Conservation (phyloP, 495 filamentous ascomycete genomes). For the Amorphotheca resinae region DNA sequence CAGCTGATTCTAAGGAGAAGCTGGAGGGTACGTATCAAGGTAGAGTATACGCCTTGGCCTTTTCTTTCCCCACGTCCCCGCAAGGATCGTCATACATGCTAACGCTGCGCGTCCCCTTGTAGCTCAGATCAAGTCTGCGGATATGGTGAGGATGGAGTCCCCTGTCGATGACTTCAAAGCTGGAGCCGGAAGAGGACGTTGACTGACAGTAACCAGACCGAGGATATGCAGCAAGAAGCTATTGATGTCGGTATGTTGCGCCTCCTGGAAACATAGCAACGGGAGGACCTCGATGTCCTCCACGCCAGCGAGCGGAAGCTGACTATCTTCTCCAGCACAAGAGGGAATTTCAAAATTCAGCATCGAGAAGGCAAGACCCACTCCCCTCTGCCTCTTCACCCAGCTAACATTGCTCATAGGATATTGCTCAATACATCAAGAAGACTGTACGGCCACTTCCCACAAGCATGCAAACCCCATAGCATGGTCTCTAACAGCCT, state of each 20-base stretch:
- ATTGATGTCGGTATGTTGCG: constrained; percentile 78
- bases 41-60: constrained; percentile 5
- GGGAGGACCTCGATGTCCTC: too few relatives aligned
- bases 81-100: not conserved
- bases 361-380: constrained; percentile 68
- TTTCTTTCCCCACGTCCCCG: not conserved
- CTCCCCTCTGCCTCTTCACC: not conserved
- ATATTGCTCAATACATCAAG: constrained; percentile 96
- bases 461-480: not conserved
- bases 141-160: constrained; percentile 58
- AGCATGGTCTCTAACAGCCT: constrained; percentile 3
- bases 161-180: not conserved
- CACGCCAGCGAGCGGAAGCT: not conserved
- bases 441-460: constrained; percentile 50
- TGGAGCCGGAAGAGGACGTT: not conserved
- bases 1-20: constrained; percentile 38
- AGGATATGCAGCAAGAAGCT: constrained; percentile 92
- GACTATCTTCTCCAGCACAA: constrained; percentile 45
- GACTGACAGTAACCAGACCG: constrained; percentile 45
- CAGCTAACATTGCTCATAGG: constrained; percentile 34
- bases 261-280: not conserved
- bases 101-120: constrained; percentile 2
- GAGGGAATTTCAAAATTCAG: constrained; percentile 87
- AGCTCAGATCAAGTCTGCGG: constrained; percentile 94
- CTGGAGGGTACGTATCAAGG: constrained; percentile 45